Evolutionary conservation across 805 yeast genomes (phyloP), one percentile per base, ranked within the genome.

Genomic region (Lachancea sp.): DNA sequence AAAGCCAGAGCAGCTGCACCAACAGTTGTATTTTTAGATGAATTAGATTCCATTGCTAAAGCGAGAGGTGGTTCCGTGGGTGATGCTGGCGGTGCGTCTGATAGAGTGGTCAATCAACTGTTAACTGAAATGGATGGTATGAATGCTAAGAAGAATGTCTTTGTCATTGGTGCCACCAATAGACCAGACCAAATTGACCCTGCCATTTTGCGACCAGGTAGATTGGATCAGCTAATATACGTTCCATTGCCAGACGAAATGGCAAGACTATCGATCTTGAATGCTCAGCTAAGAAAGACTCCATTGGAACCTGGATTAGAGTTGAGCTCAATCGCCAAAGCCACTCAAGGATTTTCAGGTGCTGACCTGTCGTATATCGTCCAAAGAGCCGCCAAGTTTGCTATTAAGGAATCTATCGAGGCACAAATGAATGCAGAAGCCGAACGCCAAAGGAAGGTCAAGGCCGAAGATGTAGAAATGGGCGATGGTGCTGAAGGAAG

Each of bases 1-100:
- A 90, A 90, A 68, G 97, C 97, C 16, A 81, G 97, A 67, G 97
- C 97, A 42, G 97, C 98, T 46, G 98, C 99, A 8, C 99, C 99
- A 56, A 90, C 97, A 31, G 98, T 92, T 48, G 97, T 92, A 29
- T 92, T 92, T 72, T 78, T 92, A 57, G 99, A 92, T 73, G 99
- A 92, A 74, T 78, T 89, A 68, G 97, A 89, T 70, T 89, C 97
- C 32, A 89, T 89, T 69, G 97, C 97, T 43, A 89, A 89, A 70
- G 85, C 96, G 20, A 83, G 97, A 72, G 97, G 97, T 65, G 95
- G 86, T 29, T 78, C 84, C 29, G 65, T 69, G 44, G 95, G 96
- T 52, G 96, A 89, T 65, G 94, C 96, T 16, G 96, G 96, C 52
- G 97, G 97, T 45, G 96, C 97, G 19, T 79, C 92, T 40, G 97